A percentile compares a stretch with the other conserved stretches of the same genome.
Evolutionary conservation across 257 asterid species (phyloP).

Genomic region (Paulownia fortunei): DNA sequence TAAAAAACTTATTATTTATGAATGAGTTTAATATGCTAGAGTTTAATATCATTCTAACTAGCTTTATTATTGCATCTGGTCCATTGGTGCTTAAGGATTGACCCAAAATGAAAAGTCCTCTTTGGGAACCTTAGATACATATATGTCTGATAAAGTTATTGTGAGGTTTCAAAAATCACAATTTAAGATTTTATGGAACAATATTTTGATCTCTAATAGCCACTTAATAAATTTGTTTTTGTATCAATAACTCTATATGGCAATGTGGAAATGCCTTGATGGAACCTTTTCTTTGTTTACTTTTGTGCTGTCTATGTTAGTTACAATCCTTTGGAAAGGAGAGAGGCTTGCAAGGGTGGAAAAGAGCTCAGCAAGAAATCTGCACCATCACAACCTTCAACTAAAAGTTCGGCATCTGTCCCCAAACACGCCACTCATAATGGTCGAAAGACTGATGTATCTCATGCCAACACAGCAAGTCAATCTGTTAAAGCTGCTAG

Average conservation of each 20-base stretch:
- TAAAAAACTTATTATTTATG: background rate
- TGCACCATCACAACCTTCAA: conserved; percentile 59
- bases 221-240: background rate
- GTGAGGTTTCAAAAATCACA: background rate
- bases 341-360: conserved; percentile 88
- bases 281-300: background rate
- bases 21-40: background rate
- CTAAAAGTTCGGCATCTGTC: conserved; percentile 57
- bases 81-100: background rate
- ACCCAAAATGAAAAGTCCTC: background rate
- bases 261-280: conserved; percentile 8
- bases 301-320: conserved; percentile 38
- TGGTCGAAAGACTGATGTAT: conserved; percentile 56
- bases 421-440: conserved; percentile 59
- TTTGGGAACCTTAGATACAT: background rate
- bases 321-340: conserved; percentile 89
- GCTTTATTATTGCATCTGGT: background rate
- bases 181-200: background rate
- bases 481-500: conserved; percentile 63
- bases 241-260: background rate
- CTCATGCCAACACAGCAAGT: conserved; percentile 46
- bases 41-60: background rate
- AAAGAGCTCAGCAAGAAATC: conserved; percentile 80
- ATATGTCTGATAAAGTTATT: background rate
- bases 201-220: background rate